Evolutionary conservation across 1,139 yeast genomes (phyloP), one percentile per base, ranked within the genome.

Genomic region (Pichia sp.): DNA sequence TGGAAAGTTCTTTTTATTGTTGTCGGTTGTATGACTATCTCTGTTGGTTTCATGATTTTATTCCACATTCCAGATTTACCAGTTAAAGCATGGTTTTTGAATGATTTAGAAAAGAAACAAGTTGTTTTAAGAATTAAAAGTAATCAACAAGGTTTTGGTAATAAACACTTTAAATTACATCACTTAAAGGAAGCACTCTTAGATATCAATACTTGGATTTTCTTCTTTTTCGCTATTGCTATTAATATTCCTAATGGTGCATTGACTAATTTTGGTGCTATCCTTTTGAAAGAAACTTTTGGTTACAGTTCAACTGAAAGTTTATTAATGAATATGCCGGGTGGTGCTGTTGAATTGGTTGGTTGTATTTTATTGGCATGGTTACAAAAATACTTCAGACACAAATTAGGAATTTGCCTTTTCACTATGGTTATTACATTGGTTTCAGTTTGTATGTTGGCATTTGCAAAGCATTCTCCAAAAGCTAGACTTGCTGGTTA

Each of bases 1-100:
- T 76, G 80, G 80, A 71, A 67, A 49, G 48, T 71, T 3, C 53
- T 72, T 20, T 74, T 71, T 55, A 56, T 73, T 27, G 59, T 72
- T 15, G 66, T 70, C 34, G 81, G 80, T 22, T 59, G 64, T 18
- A 63, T 72, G 45, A 68, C 80, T 0, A 62, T 72, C 14, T 47
- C 68, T 18, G 50, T 72, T 10, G 80, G 80, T 3, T 36, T 70
- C 14, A 45, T 65, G 21, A 60, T 74, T 33, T 57, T 60, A 35
- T 53, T 73, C 33, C 67, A 64, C 43, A 43, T 68, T 26, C 73
- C 72, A 15, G 69, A 67, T 53, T 53, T 57, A 27, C 73, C 73
- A 9, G 53, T 64, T 8, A 49, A 57, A 24, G 72, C 73, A 2
- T 67, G 72, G 72, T 66, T 64, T 52, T 58, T 68, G 33, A 56